Base-by-base conservation (phyloP, 805 yeast genomes). In the Metschnikowia picachoensis region DNA sequence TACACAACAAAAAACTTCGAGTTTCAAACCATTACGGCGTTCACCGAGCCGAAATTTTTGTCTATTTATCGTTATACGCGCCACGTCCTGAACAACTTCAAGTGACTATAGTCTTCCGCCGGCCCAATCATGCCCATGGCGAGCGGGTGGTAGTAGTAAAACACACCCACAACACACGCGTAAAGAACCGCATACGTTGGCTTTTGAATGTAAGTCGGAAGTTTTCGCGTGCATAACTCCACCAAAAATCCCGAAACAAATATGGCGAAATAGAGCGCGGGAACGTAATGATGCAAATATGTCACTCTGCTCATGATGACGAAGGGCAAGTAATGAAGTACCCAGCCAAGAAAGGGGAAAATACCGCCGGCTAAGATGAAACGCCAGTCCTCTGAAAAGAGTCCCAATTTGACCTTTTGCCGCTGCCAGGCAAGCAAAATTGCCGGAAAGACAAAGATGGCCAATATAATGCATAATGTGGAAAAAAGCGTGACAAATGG, bases 401-500 rank as follows among this genome's bases (percentile, higher is more conserved):
- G 47, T 31, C 46, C 47, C 37, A 55, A 57, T 13, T 49, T 39
- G 3, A 59, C 34, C 15, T 39, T 47, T 47, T 67, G 74, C 45
- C 76, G 64, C 50, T 62, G 68, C 66, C 70, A 68, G 37, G 50
- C 54, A 44, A 60, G 52, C 2, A 58, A 39, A 12, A 50, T 43
- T 4, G 57, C 55, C 3, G 57, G 11, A 10, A 60, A 43, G 33
- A 61, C 59, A 11, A 61, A 13, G 1, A 59, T 43, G 30, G 66
- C 59, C 3, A 59, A 27, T 0, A 48, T 57, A 15, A 72, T 30
- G 15, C 63, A 44, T 3, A 53, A 44, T 1, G 74, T 68, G 20
- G 71, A 54, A 17, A 63, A 56, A 89, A 89, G 85, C 0, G 90
- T 85, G 32, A 86, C 81, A 35, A 85, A 82, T 10, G 92, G 92